These are phyloP conservation scores for Tetrapyrgos nigripes DNA, from an alignment of 1,284 basidiomycete genomes.

Conservation along the genomic window DNA sequence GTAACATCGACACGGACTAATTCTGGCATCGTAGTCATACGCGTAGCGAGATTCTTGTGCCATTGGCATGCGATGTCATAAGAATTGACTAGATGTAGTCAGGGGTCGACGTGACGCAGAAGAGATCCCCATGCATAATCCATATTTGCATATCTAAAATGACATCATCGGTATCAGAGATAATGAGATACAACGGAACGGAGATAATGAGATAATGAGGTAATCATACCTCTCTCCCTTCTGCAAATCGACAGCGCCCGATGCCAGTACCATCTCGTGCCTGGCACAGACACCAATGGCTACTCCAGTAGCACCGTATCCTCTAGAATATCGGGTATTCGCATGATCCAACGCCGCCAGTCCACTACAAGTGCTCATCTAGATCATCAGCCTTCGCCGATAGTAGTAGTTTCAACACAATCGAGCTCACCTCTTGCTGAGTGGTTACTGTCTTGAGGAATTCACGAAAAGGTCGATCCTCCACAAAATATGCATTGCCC, in stretches of 20 bases:
- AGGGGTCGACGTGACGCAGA: background rate
- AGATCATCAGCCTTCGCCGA: background rate
- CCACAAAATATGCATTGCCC: slow-evolving; percentile 17
- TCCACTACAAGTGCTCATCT: slow-evolving; percentile 10
- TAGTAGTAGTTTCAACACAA: background rate
- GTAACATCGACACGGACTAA: slow-evolving; percentile 2
- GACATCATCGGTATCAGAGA: slow-evolving; percentile 1
- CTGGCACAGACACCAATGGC: background rate
- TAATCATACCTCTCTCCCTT: background rate
- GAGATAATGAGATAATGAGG: background rate
- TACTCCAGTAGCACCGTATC: slow-evolving; percentile 12
- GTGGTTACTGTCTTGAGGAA: slow-evolving; percentile 3
- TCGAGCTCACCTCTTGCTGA: slow-evolving; percentile 11
- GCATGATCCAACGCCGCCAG: slow-evolving; percentile 9
- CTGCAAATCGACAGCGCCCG: background rate
- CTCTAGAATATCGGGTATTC: slow-evolving; percentile 4
- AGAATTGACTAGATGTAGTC: slow-evolving; percentile 3
- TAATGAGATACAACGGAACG: background rate
- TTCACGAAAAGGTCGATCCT: slow-evolving; percentile 4
- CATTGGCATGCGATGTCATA: slow-evolving; percentile 31
- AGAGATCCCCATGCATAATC: slow-evolving; percentile 10
- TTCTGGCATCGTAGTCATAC: slow-evolving; percentile 8
- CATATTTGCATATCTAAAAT: slow-evolving; percentile 11
- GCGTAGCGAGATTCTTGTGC: slow-evolving; percentile 9
- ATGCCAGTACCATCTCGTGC: background rate